These are phyloP conservation scores for Gossypium gossypioides DNA, from an alignment of 441 rosid species.

Conservation along the genomic window DNA sequence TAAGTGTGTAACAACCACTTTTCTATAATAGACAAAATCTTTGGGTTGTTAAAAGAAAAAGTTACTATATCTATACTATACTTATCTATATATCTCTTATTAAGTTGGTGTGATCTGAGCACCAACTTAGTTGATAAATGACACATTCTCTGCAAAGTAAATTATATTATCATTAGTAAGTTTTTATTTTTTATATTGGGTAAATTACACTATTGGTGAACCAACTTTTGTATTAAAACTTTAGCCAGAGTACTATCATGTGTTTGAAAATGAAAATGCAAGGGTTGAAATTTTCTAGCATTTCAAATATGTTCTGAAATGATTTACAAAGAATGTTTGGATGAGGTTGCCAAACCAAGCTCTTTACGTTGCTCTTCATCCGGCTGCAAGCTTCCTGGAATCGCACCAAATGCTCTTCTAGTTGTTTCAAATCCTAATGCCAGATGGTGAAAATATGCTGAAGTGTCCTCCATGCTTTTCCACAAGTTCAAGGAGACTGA, in stretches of 20 bases:
- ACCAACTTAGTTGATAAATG: too few relatives aligned
- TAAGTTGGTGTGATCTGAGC: too few relatives aligned
- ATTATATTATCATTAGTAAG: too few relatives aligned
- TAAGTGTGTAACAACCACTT: too few relatives aligned
- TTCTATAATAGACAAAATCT: too few relatives aligned
- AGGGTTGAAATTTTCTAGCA: background rate
- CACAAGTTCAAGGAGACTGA: conserved; percentile 41
- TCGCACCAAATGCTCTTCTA: conserved; percentile 74
- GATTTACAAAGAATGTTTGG: conserved; percentile 1
- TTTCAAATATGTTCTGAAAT: background rate
- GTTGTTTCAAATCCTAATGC: conserved; percentile 69
- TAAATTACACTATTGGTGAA: too few relatives aligned
- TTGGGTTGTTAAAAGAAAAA: too few relatives aligned
- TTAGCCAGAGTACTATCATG: background rate
- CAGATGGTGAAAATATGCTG: conserved; percentile 59
- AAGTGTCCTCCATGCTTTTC: conserved; percentile 53
- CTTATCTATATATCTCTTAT: too few relatives aligned
- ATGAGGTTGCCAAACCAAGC: conserved; percentile 48
- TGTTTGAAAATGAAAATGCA: background rate
- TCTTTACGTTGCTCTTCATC: conserved; percentile 70
- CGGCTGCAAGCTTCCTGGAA: conserved; percentile 76
- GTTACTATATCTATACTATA: too few relatives aligned
- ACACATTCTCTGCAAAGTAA: too few relatives aligned
- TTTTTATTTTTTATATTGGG: too few relatives aligned
- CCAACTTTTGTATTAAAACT: background rate